Evolutionary conservation across 2,329 filamentous ascomycete genomes (phyloP), one percentile per base, ranked within the genome.

Genomic region (Cordyceps tenuipes): DNA sequence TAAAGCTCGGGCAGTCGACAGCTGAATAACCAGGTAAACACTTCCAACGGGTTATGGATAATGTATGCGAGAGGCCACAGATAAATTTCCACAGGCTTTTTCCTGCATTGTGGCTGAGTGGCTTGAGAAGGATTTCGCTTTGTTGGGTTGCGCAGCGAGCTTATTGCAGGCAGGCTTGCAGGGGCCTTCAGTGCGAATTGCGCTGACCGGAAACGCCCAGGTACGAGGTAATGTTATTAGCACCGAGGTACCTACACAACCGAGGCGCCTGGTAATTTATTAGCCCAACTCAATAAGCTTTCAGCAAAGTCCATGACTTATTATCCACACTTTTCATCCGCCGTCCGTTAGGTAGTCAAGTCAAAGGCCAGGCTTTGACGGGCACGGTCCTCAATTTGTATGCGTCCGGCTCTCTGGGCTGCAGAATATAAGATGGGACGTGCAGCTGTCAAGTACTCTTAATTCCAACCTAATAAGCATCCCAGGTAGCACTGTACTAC

Each of bases 361-460:
- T 41, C 3, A 5, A 3, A 41, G 15, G 5, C 29, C 5, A 29
- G 29, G 29, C 3, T 29, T 29, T 29, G 29, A 29, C 29, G 7
- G 29, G 29, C 7, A 29, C 5, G 3, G 5, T 10, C 34, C 34
- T 4, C 34, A 10, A 10, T 36, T 36, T 36, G 34, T 10, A 36
- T 36, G 34, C 13, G 34, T 9, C 34, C 34, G 34, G 9, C 34
- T 36, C 34, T 36, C 43, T 7, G 43, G n/a, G n/a, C n/a, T 46
- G 43, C 43, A 46, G 8, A n/a, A 19, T 36, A 43, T 43, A 29
- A 29, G 21, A 54, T 43, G 51, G 51, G 9, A 36, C 36, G 26
- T 54, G 51, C 51, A 54, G 51, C 51, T 44, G 51, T 29, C 51
- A 46, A 46, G 26, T 53, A 53, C 51, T 53, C 51, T 53, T 53